Evolutionary conservation across 345 rosid genomes (phyloP).

Genomic region (Melaleuca quinquenervia): DNA sequence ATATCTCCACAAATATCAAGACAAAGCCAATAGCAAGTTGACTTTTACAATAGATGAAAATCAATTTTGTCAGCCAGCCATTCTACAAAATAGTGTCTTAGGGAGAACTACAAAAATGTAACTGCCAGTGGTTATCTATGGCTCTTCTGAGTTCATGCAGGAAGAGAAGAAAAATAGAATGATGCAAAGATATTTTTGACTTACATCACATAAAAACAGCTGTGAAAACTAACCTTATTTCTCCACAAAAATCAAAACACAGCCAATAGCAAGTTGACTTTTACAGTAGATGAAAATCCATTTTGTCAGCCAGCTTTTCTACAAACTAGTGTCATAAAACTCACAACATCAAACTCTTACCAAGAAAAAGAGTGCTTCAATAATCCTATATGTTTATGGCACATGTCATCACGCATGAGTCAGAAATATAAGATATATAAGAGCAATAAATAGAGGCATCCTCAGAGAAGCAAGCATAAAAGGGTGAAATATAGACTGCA

Average conservation of each 20-base stretch:
- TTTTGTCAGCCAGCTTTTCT: not conserved
- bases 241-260: not conserved
- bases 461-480: not conserved
- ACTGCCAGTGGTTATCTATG: not conserved
- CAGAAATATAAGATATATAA: not conserved
- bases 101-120: not conserved
- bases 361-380: not conserved
- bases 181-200: not conserved
- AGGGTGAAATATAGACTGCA: not conserved
- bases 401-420: not conserved
- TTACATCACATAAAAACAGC: not conserved
- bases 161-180: not conserved
- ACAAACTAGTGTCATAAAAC: not conserved
- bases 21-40: not conserved
- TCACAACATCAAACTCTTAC: not conserved
- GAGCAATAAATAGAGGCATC: not conserved
- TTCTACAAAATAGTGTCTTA: not conserved
- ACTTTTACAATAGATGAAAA: not conserved
- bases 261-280: not conserved
- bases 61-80: not conserved
- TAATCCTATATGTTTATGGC: not conserved
- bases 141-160: not conserved
- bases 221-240: not conserved
- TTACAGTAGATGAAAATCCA: not conserved
- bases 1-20: not conserved